Evolutionary conservation across 805 yeast genomes (phyloP), one percentile per base, ranked within the genome.

Genomic region (Wilhelminamyces savonicus): DNA sequence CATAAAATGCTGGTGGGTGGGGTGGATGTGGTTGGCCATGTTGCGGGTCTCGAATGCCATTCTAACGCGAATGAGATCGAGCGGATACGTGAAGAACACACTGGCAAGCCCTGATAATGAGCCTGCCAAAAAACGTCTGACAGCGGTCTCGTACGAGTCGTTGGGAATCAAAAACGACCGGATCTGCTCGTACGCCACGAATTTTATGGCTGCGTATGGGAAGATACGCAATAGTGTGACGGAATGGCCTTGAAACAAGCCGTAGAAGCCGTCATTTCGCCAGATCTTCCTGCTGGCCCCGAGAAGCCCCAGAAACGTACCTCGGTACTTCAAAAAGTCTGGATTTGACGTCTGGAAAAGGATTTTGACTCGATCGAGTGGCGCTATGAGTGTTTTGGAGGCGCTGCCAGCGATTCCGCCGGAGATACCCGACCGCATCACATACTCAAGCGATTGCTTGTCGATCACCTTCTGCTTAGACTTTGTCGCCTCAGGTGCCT

Each of bases 161-260:
- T 70, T 63, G 3, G 95, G 95, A 29, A 92, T 92, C 36, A 92
- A 56, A 2, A 82, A 32, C 9, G 83, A 68, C 37, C 98, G 62
- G 27, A 88, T 76, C 55, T 92, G 97, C 58, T 92, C 98, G 56
- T 92, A 92, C 7, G 94, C 88, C 11, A 92, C 95, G 55, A 90
- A 92, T 54, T 92, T 92, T 48, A 92, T 83, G 8, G 96, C 95
- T 4, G 98, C 97, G 54, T 92, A 92, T 1, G 98, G 98, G 54
- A 92, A 90, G 3, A 92, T 85, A 38, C 98, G 69, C 24, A 88
- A 55, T 29, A 92, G 61, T 0, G 98, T 92, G 1, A 94, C 96
- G 4, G 95, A 84, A 54, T 92, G 98, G 23, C 98, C 98, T 48
- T 90, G 95, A 52, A 78, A 90, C 31, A 92, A 72, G 2, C 98